Evolutionary conservation across 164 flowering plant species (phyloP), one percentile per base, ranked within the genome.

Genomic region (Brasenia schreberi): DNA sequence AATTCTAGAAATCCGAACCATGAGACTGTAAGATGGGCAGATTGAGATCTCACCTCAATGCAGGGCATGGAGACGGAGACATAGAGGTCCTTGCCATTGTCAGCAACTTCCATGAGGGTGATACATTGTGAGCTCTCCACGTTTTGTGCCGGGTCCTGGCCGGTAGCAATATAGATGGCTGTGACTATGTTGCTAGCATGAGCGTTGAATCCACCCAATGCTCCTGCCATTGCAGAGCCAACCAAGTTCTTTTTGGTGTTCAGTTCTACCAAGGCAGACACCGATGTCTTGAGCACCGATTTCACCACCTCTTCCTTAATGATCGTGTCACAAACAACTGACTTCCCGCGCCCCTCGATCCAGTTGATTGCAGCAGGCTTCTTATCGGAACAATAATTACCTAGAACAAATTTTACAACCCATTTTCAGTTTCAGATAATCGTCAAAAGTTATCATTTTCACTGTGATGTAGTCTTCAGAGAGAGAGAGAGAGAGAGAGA

Each of bases 101-200:
- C 85, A 43, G 84, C 81, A 64, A 94, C 81, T 77, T 90, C 97
- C 90, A 90, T 84, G 95, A 88, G 85, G 64, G 97, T 90, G 58
- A 90, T 84, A 75, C 97, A 90, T 72, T 86, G 89, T 65, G 95
- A 90, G 69, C 97, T 90, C 84, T 90, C 97, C 4, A 90, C 75
- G 63, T 88, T 90, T 63, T 90, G 97, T 0, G 95, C 97, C 6
- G 97, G 95, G 69, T 90, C 97, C 74, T 90, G 97, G 18, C 97
- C 97, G 10, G 97, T 90, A 43, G 97, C 97, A 56, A 90, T 80
- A 59, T 75, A 90, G 14, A 90, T 62, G 1, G 97, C 97, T 19
- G 97, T 86, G 17, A 90, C 95, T 17, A 88, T 82, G 69, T 90
- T 90, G 77, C 92, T 81, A 5, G 95, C 95, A 68, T 90, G 95